Conservation (phyloP, 495 filamentous ascomycete species). For the Hyaloscypha bicolor region DNA sequence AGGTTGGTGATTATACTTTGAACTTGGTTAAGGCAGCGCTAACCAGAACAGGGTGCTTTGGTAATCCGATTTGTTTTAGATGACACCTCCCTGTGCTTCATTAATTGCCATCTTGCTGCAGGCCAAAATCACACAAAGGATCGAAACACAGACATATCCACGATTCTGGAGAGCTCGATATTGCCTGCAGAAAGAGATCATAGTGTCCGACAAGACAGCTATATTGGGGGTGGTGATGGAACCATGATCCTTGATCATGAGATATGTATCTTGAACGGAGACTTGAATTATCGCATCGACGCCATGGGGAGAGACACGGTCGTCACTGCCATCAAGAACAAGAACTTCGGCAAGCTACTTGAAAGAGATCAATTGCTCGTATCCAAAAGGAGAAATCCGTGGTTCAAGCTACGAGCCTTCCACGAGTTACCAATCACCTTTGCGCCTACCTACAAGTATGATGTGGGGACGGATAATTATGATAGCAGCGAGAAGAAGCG, state of each 20-base stretch:
- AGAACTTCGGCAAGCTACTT: slow-evolving; percentile 86
- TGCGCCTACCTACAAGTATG: slow-evolving; percentile 97
- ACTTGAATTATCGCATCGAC: slow-evolving; percentile 98
- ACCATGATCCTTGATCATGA: slow-evolving; percentile 97
- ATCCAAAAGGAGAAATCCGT: slow-evolving; percentile 81
- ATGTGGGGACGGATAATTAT: slow-evolving; percentile 91
- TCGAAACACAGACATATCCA: slow-evolving; percentile 90
- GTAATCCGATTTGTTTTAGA: slow-evolving; percentile 88
- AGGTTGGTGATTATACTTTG: slow-evolving; percentile 49
- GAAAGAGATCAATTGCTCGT: slow-evolving; percentile 93
- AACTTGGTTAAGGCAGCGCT: background rate
- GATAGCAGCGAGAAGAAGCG: slow-evolving; percentile 94
- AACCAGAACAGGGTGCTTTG: slow-evolving; percentile 68
- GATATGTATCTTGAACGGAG: slow-evolving; percentile 92
- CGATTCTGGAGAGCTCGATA: slow-evolving; percentile 77
- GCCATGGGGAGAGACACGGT: slow-evolving; percentile 93
- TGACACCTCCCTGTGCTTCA: slow-evolving; percentile 90
- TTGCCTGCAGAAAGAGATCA: slow-evolving; percentile 69
- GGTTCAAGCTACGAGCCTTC: slow-evolving; percentile 84
- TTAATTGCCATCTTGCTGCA: slow-evolving; percentile 96
- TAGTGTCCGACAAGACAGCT: slow-evolving; percentile 68
- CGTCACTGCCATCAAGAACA: slow-evolving; percentile 74
- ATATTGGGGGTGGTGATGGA: slow-evolving; percentile 87
- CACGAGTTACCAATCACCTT: slow-evolving; percentile 86
- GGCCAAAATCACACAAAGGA: slow-evolving; percentile 87